Percentiles rank a stretch among this genome's conserved stretches.
phyloP scores from a whole-genome alignment of 192 early-diverging fungal genomes.

The Oehlia diaphana region DNA sequence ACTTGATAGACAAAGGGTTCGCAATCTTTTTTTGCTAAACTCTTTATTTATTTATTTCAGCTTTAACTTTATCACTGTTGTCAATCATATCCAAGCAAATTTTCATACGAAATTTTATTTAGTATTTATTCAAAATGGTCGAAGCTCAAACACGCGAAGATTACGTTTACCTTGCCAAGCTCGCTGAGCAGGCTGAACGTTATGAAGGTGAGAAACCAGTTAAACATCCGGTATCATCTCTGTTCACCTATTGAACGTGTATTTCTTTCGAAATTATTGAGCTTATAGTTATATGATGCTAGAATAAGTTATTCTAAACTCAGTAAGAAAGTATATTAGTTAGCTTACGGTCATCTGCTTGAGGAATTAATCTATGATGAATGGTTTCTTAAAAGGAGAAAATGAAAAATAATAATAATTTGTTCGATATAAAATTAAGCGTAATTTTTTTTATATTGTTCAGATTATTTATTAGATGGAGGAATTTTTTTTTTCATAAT shows the following conservation, averaged over 20 bases:
- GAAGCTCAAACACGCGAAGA: constrained; percentile 39
- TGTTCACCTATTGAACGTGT: constrained; percentile 8
- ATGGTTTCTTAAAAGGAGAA: no score
- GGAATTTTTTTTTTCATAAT: no score
- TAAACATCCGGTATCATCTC: constrained; percentile 16
- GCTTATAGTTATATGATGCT: not conserved
- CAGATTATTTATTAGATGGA: no score
- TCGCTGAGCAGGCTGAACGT: constrained; percentile 98
- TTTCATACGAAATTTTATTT: not conserved
- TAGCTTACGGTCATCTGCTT: not conserved
- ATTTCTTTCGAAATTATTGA: not conserved
- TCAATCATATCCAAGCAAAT: not conserved
- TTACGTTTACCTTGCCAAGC: constrained; percentile 97
- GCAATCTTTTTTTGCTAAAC: constrained; percentile 4
- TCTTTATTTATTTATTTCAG: constrained; percentile 1
- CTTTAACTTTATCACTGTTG: not conserved
- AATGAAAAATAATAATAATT: no score
- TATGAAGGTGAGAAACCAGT: constrained; percentile 83
- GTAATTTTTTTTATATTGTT: no score
- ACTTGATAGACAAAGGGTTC: constrained; percentile 6
- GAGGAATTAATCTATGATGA: no score
- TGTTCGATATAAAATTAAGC: no score
- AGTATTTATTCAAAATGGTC: constrained; percentile 19
- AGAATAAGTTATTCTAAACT: not conserved
- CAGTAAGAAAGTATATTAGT: not conserved